A percentile compares a stretch with the other conserved stretches of the same genome.
Conservation (phyloP, 139 green algal species). For the Desmodesmus armatus region DNA sequence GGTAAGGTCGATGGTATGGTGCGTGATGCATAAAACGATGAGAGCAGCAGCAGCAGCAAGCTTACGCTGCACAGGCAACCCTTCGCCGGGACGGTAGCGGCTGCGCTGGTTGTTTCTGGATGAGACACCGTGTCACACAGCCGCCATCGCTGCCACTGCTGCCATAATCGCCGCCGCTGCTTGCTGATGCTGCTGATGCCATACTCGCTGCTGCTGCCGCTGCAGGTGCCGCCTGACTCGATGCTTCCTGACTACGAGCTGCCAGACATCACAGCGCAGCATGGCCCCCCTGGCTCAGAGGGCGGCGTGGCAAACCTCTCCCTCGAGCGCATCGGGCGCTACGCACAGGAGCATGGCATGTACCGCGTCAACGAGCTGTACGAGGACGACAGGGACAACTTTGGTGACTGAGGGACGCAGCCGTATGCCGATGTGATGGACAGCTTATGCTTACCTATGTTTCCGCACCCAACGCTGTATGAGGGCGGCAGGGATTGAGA, state of each 20-base stretch:
- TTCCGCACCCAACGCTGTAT: no score
- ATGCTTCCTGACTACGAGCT: constrained; percentile 59
- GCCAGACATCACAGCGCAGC: neutral
- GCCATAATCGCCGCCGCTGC: no score
- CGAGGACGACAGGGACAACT: constrained; percentile 38
- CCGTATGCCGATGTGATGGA: no score
- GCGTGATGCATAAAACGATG: constrained; percentile 7
- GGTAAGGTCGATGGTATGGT: neutral
- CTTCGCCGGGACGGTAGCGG: no score
- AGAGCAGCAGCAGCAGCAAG: neutral
- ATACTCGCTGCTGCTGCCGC: no score
- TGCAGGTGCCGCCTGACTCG: constrained; percentile 65
- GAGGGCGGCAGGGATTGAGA: no score
- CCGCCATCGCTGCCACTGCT: no score
- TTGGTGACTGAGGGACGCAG: constrained; percentile 17
- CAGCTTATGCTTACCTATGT: no score
- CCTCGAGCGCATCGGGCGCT: constrained; percentile 55
- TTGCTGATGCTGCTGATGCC: no score
- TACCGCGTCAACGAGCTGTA: constrained; percentile 32
- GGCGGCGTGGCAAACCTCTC: no score
- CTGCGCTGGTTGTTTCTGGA: neutral
- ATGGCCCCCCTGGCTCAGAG: neutral
- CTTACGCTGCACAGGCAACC: no score
- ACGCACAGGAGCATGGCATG: constrained; percentile 55
- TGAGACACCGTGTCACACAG: neutral